These are phyloP conservation scores for Closterium sp. DNA, from an alignment of 139 green algal species.

Conservation along the genomic window DNA sequence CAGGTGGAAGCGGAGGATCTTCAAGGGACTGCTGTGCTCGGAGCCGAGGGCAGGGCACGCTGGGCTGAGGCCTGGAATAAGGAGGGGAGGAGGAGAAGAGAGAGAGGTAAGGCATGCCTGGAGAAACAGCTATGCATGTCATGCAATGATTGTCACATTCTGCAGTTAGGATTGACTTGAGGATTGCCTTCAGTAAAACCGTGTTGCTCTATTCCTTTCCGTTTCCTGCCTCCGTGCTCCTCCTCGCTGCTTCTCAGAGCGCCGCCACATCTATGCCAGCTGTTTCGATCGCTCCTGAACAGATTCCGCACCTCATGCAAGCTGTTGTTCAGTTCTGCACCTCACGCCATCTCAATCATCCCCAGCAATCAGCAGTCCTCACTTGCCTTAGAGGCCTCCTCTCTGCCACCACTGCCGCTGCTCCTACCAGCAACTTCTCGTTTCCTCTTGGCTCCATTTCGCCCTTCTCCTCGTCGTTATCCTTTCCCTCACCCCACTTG, in stretches of 20 bases:
- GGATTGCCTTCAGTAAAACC: too few species aligned
- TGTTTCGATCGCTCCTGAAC: too few species aligned
- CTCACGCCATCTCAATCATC: background rate
- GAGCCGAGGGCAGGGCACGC: background rate
- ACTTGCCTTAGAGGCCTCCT: background rate
- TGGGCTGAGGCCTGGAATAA: background rate
- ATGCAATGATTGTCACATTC: too few species aligned
- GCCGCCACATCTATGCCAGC: too few species aligned
- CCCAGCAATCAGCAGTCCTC: background rate
- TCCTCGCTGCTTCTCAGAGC: too few species aligned
- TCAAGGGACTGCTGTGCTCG: background rate
- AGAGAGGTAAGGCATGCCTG: background rate
- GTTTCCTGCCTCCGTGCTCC: too few species aligned
- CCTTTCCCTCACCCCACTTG: background rate
- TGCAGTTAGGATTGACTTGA: too few species aligned
- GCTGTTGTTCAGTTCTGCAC: too few species aligned
- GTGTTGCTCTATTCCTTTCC: too few species aligned
- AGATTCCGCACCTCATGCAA: too few species aligned
- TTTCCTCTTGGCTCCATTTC: too few species aligned
- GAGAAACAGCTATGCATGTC: background rate
- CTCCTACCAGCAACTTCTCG: background rate
- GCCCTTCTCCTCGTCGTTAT: background rate
- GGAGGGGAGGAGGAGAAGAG: background rate
- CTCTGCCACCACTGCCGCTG: background rate
- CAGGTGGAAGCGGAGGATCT: background rate